Evolutionary conservation across 495 filamentous ascomycete genomes (phyloP), one percentile per base, ranked within the genome.

Genomic region (Penicillium desertorum): DNA sequence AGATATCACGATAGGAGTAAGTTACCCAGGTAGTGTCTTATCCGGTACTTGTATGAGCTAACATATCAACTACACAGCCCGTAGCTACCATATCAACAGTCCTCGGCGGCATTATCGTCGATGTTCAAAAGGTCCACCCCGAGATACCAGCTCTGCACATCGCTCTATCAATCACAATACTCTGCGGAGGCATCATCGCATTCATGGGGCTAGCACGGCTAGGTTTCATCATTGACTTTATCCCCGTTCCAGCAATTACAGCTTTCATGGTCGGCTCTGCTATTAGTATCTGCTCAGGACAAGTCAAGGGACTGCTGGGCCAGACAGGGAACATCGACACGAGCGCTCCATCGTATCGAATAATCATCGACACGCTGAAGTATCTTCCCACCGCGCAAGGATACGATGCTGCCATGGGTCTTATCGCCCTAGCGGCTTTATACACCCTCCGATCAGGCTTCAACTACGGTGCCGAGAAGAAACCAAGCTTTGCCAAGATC

Each of bases 221-320:
- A 29, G 93, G 93, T 7, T 94, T 90, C 81, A 88, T 98, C 32
- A 92, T 96, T 5, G 92, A 98, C 54, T 86, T 96, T 65, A 98
- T 98, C 67, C 86, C 92, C 1, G 81, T 98, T 43, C 83, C 89
- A 3, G 86, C 92, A 0, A 92, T 96, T 51, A 87, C 88, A 16
- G 90, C 92, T 3, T 98, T 94, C 81, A 96, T 98, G 91, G 96
- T 92, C 4, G 93, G 93, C 9, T 95, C 92, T 0, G 91, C 93
- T 22, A 76, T 98, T 68, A 95, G 84, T 62, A 98, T 98, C 67
- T 84, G 84, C 30, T 81, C 85, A 45, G 92, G 93, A 16, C 93
- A 98, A 71, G 79, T 96, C 42, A 85, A 89, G 2, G 78, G 79
- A 5, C 63, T 98, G 75, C 87, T 98, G 77, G 93, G 93, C 10